A percentile compares a stretch with the other conserved stretches of the same genome.
These are phyloP conservation scores for Colletotrichum brevisporum DNA, from an alignment of 2,329 filamentous ascomycete genomes.

Conservation along the genomic window DNA sequence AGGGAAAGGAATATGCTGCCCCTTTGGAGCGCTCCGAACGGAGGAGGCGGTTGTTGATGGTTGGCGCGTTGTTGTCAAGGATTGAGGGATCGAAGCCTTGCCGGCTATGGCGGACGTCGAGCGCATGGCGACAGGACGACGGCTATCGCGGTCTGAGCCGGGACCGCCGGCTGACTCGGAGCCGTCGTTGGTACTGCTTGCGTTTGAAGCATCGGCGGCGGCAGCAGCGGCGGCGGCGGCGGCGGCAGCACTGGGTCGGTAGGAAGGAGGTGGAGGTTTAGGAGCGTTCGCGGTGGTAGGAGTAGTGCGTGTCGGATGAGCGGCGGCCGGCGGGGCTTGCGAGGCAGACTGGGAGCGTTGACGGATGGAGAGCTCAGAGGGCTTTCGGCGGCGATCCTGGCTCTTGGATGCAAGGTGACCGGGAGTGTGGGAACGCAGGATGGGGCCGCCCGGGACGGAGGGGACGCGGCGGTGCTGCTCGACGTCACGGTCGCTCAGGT, in stretches of 20 bases:
- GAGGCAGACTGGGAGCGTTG: conserved; percentile 68
- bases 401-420: conserved; percentile 73
- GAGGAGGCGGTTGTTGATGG: conserved; percentile 20
- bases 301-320: conserved; percentile 43
- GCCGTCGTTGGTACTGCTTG: conserved; percentile 41
- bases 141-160: conserved; percentile 46
- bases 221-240: conserved; percentile 42
- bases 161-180: conserved; percentile 46
- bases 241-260: conserved; percentile 38
- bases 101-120: conserved; percentile 67
- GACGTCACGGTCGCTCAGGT: conserved; percentile 45
- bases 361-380: conserved; percentile 67
- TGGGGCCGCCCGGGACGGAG: conserved; percentile 47
- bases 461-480: conserved; percentile 45
- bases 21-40: conserved; percentile 48
- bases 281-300: conserved; percentile 41
- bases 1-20: conserved; percentile 66
- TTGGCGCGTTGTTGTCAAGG: conserved; percentile 33
- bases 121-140: conserved; percentile 62
- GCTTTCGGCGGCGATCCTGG: conserved; percentile 64
- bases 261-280: conserved; percentile 39
- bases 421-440: conserved; percentile 72
- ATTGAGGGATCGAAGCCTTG: conserved; percentile 41
- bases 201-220: conserved; percentile 41
- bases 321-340: conserved; percentile 43